Evolutionary conservation across 1,284 basidiomycete species (phyloP), one percentile per base, ranked within the genome.

Genomic region (Bjerkandera adusta): DNA sequence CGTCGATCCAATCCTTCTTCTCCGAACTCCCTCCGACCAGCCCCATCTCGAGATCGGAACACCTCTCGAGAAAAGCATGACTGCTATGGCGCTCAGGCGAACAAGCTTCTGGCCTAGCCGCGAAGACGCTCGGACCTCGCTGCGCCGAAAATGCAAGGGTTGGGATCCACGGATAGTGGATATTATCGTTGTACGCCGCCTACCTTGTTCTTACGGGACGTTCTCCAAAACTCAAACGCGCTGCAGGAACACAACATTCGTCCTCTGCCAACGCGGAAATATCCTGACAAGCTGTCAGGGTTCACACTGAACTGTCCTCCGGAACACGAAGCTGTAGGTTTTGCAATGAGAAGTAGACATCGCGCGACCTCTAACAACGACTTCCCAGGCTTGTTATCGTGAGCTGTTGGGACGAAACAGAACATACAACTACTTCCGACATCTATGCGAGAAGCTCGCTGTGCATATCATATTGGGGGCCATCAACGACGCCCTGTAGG

Each of bases 101-200:
- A 61, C 74, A 8, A 77, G 79, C 57, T 66, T 71, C 10, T 81
- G 77, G 76, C 57, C 71, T 0, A 73, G 69, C n/a, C 63, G 58
- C 15, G 71, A 71, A 48, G 76, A 73, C 24, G 78, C 77, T 1
- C 70, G 66, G 29, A 59, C 62, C 20, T n/a, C n/a, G n/a, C n/a
- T n/a, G n/a, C n/a, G n/a, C n/a, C n/a, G n/a, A n/a, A 54, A 67
- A 3, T 76, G 70, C 67, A 68, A 71, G 57, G 48, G 54, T 1
- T 81, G 77, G 77, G 77, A 79, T 51, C 68, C 70, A 18, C 59
- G 77, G 15, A 65, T 75, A 4, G n/a, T n/a, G n/a, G n/a, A n/a
- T n/a, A n/a, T n/a, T n/a, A n/a, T n/a, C n/a, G n/a, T n/a, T n/a
- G n/a, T n/a, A n/a, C n/a, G n/a, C n/a, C n/a, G n/a, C n/a, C n/a